Evolutionary conservation across 257 asterid species (phyloP).

Genomic region (Solanum virginianum): DNA sequence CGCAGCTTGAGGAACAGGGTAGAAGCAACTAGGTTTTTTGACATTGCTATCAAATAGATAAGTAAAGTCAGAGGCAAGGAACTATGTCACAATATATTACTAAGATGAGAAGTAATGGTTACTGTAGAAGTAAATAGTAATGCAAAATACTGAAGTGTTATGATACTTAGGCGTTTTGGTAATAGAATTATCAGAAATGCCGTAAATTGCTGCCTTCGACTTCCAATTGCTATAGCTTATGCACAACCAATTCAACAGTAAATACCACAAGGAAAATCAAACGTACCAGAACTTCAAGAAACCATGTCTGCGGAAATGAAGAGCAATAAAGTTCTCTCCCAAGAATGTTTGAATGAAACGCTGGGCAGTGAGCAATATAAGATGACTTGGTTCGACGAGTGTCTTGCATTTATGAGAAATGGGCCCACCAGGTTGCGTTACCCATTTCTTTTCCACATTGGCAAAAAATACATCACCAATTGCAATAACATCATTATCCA

Average conservation of each 20-base stretch:
- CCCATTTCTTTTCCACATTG: conserved; percentile 80
- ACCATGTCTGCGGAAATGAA: conserved; percentile 96
- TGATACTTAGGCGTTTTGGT: background rate
- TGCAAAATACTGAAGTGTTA: background rate
- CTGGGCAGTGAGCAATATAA: conserved; percentile 87
- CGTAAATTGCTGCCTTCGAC: background rate
- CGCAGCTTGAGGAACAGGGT: conserved; percentile 94
- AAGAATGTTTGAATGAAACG: conserved; percentile 90
- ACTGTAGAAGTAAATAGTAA: background rate
- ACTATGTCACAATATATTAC: background rate
- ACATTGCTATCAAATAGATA: conserved; percentile 53
- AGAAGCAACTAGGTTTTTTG: conserved; percentile 82
- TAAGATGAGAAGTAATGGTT: background rate
- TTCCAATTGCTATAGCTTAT: background rate
- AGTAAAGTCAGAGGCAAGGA: background rate
- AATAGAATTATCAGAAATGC: background rate
- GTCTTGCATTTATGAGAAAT: conserved; percentile 77
- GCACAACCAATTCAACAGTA: background rate
- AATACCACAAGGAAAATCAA: background rate
- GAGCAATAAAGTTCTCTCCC: conserved; percentile 77
- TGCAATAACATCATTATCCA: conserved; percentile 66
- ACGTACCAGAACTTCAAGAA: conserved; percentile 92
- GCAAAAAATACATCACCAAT: conserved; percentile 97
- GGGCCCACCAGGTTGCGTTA: conserved; percentile 96
- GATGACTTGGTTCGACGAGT: conserved; percentile 78